Evolutionary conservation across 2,329 filamentous ascomycete genomes (phyloP).

Genomic region (Exserohilum turcica): DNA sequence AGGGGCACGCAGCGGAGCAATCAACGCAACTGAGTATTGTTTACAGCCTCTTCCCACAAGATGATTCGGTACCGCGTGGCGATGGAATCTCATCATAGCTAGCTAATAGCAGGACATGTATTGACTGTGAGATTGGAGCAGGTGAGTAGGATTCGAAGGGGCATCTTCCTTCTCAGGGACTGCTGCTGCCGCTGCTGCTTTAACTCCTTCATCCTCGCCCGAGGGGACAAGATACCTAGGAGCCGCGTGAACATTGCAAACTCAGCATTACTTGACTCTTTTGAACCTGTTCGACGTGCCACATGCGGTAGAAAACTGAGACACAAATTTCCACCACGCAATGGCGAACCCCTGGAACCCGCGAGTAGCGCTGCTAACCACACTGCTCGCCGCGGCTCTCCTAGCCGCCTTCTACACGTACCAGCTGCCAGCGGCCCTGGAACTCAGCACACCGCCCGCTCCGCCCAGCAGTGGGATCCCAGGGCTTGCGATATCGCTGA

Average conservation of each 20-base stretch:
- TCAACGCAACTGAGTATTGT: neutral
- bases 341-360: conserved; percentile 34
- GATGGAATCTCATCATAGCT: too few relatives aligned
- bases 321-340: neutral
- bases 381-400: conserved; percentile 31
- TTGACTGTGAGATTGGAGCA: too few relatives aligned
- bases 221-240: too few relatives aligned
- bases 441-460: conserved; percentile 31
- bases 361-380: conserved; percentile 34
- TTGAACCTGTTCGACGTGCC: too few relatives aligned
- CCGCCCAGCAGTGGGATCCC: conserved; percentile 21
- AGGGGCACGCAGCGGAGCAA: conserved; percentile 5
- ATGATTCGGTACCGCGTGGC: conserved; percentile 2
- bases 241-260: neutral
- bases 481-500: conserved; percentile 37
- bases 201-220: neutral
- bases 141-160: neutral
- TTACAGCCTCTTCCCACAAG: neutral
- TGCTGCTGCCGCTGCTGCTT: too few relatives aligned
- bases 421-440: conserved; percentile 23
- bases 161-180: neutral
- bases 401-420: conserved; percentile 40
- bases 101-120: too few relatives aligned
- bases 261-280: too few relatives aligned
- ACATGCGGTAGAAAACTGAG: neutral